Evolutionary conservation across 164 flowering plant genomes (phyloP).

Genomic region (Vitis riparia): DNA sequence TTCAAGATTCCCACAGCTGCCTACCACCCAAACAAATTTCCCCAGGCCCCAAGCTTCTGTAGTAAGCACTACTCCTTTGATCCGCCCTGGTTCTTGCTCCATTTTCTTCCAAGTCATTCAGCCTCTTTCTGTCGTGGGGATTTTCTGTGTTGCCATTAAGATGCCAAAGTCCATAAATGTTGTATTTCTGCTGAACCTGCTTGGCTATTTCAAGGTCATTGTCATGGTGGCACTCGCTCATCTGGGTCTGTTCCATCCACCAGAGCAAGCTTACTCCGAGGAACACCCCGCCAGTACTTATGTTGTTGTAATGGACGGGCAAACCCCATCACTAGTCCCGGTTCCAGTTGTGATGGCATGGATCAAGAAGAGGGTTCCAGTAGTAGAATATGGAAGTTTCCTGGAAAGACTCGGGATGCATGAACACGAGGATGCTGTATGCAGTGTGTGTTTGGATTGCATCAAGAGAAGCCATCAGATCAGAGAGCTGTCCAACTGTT

Average conservation of each 20-base stretch:
- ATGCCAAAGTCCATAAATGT: not conserved
- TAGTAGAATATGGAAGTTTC: not conserved
- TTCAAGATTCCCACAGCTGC: no score
- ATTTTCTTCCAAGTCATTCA: no score
- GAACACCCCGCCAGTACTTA: not conserved
- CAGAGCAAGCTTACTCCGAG: not conserved
- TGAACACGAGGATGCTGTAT: not conserved
- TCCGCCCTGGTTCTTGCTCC: no score
- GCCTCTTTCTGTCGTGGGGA: no score
- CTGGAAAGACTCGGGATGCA: not conserved
- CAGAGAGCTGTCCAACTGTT: constrained; percentile 22
- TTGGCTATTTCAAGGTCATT: not conserved
- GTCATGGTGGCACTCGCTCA: not conserved
- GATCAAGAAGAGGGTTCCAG: constrained; percentile 4
- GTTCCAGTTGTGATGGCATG: not conserved
- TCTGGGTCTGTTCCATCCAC: not conserved
- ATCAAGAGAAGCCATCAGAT: constrained; percentile 10
- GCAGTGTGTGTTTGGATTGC: constrained; percentile 20
- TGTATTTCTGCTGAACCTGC: not conserved
- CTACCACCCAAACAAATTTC: no score
- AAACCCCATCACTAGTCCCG: not conserved
- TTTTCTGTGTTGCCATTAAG: not conserved
- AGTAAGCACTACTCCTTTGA: no score
- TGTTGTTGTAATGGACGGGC: not conserved
- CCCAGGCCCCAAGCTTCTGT: no score